Base-by-base conservation (phyloP, 768 basidiomycete genomes). In the Ramaria rubella region DNA sequence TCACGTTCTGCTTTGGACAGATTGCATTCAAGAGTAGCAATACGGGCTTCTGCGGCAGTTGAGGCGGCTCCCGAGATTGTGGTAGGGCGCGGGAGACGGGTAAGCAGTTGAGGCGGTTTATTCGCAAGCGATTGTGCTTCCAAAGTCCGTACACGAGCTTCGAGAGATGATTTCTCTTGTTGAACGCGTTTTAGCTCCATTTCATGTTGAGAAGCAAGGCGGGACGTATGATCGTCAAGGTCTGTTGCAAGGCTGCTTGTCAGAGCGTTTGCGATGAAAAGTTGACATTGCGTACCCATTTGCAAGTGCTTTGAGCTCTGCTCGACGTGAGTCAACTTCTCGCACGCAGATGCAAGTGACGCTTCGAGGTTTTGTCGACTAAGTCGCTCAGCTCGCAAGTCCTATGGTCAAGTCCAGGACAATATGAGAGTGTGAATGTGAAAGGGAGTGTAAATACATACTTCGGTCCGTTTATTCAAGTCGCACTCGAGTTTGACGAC, bases 131-230 rank as follows among this genome's bases (percentile, higher is more conserved):
- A 31, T 23, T 55, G 43, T 2, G 58, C 31, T n/a, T 86, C 77
- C 40, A 87, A 72, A 62, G 86, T 83, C 40, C 75, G 77, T 30
- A 87, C 73, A 15, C 82, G 79, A 26, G 70, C 69, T 58, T 85
- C 81, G 12, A 86, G 75, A 6, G 68, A 73, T 31, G 65, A 58
- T 60, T 86, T 87, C 57, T 87, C 86, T 52, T 73, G 74, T 64
- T 82, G 76, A 27, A 85, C 66, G 23, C 55, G 55, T 49, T 56
- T 56, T 4, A 56, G 24, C n/a, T 48, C 44, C 8, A 29, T 8
- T 24, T 46, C 12, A 29, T 56, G 55, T 29, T 56, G 43, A 26
- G 45, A 46, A n/a, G 55, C 11, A 26, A 42, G 21, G 17, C 55
- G 43, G 36, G 55, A 56, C 26, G 55, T 29, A 24, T 56, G 48